Evolutionary conservation across 805 yeast species (phyloP).

Genomic region (Isabelozyma rhagii): DNA sequence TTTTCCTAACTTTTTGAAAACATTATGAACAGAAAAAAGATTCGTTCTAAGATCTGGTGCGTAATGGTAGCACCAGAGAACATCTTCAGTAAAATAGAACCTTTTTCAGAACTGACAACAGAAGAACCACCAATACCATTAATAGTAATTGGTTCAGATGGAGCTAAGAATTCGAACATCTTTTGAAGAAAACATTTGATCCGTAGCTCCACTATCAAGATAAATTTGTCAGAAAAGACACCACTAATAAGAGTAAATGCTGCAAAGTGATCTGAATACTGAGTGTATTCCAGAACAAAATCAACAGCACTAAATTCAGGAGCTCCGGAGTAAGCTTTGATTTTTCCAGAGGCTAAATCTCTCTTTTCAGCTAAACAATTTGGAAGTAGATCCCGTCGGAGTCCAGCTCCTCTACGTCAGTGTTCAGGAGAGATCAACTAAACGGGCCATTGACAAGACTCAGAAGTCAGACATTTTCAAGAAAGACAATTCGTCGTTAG

Average conservation of each 20-base stretch:
- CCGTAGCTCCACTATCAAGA: neutral
- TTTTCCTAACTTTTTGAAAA: too few species aligned
- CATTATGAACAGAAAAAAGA: neutral
- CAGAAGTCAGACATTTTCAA: slow-evolving; percentile 13
- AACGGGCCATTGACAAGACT: slow-evolving; percentile 10
- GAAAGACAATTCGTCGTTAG: slow-evolving; percentile 8
- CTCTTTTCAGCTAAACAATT: too few species aligned
- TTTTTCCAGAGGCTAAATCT: too few species aligned
- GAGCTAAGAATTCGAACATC: neutral
- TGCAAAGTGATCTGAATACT: too few species aligned
- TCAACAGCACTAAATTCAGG: too few species aligned
- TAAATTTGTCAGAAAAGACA: too few species aligned
- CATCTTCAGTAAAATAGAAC: neutral
- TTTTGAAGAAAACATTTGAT: neutral
- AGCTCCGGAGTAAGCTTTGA: too few species aligned
- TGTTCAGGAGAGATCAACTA: slow-evolving; percentile 16
- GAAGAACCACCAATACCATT: neutral
- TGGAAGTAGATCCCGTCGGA: slow-evolving; percentile 48
- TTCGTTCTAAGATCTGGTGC: neutral
- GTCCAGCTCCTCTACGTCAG: neutral
- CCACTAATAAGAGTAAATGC: too few species aligned
- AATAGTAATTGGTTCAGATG: neutral
- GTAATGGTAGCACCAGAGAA: neutral
- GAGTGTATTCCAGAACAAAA: too few species aligned
- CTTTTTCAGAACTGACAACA: neutral